A percentile compares a stretch with the other conserved stretches of the same genome.
Conservation (phyloP, 805 yeast species). For the Lachancea meyersii region DNA sequence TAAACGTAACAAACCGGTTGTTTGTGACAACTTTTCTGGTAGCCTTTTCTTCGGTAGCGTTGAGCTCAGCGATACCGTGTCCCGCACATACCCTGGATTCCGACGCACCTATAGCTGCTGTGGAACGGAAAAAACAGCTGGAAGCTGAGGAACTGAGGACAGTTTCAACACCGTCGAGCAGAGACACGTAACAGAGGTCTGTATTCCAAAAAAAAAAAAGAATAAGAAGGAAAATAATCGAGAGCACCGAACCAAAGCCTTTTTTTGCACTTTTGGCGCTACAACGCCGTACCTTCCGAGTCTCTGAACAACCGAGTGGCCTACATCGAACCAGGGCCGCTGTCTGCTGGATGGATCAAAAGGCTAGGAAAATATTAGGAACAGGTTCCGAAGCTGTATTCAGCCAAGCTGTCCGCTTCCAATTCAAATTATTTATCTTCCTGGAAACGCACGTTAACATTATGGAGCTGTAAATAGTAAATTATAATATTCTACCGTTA, state of each 20-base stretch:
- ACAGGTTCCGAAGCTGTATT: not conserved
- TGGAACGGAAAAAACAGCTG: not conserved
- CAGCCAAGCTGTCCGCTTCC: no score
- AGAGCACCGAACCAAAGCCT: no score
- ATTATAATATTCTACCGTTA: not conserved
- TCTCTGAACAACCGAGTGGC: no score
- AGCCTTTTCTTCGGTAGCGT: constrained; percentile 44
- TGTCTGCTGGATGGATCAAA: no score
- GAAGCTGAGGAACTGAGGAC: not conserved
- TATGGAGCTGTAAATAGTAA: not conserved
- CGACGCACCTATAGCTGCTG: constrained; percentile 30
- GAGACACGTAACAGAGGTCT: not conserved
- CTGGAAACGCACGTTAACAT: no score
- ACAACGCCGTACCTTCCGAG: no score
- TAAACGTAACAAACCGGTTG: constrained; percentile 45
- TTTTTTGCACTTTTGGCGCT: no score
- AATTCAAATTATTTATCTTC: no score
- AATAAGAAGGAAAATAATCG: not conserved
- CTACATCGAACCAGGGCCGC: no score
- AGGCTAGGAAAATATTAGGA: no score
- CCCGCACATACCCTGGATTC: constrained; percentile 40
- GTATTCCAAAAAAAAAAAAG: no score
- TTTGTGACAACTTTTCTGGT: constrained; percentile 57
- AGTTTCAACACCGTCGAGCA: not conserved
- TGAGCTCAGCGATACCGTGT: constrained; percentile 39